phyloP scores from a whole-genome alignment of 306 rosid genomes.

The Rubus parviflorus region DNA sequence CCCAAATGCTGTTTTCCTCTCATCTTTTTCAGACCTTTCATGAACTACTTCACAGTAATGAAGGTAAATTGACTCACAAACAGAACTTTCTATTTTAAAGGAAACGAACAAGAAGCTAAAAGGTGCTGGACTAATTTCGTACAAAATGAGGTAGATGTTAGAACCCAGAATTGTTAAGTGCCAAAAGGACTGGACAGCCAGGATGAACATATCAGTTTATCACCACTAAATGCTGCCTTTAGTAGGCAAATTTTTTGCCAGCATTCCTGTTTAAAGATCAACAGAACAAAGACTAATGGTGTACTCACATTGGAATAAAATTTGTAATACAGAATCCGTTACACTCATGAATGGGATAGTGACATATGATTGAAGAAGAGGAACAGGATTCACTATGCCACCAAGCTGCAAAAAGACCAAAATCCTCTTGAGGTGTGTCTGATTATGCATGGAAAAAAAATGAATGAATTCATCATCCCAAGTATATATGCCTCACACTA shows the following conservation, averaged over 20 bases:
- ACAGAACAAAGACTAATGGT: not conserved
- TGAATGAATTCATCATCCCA: slow-evolving; percentile 77
- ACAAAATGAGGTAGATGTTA: not conserved
- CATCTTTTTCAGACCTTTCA: no score
- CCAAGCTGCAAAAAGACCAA: not conserved
- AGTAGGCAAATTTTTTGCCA: no score
- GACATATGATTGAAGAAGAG: no score
- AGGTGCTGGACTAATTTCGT: not conserved
- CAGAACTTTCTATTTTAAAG: no score
- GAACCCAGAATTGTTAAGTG: not conserved
- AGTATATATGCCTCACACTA: not conserved
- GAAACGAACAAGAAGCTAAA: no score
- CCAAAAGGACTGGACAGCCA: not conserved
- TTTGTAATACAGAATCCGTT: not conserved
- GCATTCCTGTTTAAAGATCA: not conserved
- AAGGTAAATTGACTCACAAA: no score
- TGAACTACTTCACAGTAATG: no score
- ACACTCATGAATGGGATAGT: no score
- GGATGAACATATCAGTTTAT: not conserved
- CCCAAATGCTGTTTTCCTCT: no score
- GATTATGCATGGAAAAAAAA: slow-evolving; percentile 45
- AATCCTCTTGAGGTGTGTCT: not conserved
- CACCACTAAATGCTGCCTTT: not conserved
- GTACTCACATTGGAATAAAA: not conserved
- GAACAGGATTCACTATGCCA: not conserved